A percentile compares a stretch with the other conserved stretches of the same genome.
Evolutionary conservation across 75 land plant species (phyloP).

Genomic region (Picea glauca): DNA sequence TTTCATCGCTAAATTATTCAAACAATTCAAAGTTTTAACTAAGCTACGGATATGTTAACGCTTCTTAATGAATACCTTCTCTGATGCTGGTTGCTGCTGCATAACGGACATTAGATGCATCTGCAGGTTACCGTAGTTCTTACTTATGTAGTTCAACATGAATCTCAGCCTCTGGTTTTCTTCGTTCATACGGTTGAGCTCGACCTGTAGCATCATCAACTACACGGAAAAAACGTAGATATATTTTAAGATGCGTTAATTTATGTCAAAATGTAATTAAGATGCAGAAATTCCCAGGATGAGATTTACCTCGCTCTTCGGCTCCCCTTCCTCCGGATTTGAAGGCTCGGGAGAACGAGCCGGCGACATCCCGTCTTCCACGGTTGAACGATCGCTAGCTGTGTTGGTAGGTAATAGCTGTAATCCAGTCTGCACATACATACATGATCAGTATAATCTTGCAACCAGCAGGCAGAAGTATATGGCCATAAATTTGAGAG

Average conservation of each 20-base stretch:
- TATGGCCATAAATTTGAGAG: too few species aligned
- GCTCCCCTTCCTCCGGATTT: constrained; percentile 26
- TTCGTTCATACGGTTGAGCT: constrained; percentile 46
- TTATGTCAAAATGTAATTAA: neutral
- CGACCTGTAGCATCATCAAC: constrained; percentile 41
- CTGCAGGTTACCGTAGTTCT: constrained; percentile 41
- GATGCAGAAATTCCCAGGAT: too few species aligned
- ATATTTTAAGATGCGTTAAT: neutral
- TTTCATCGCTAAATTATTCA: too few species aligned
- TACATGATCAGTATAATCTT: too few species aligned
- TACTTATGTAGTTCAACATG: constrained; percentile 37
- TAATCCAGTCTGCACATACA: constrained; percentile 34
- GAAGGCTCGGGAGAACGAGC: neutral
- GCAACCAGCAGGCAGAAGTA: too few species aligned
- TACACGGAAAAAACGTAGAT: constrained; percentile 8
- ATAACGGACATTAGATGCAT: constrained; percentile 30
- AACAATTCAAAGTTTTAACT: too few species aligned
- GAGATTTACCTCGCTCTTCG: constrained; percentile 37
- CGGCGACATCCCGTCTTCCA: constrained; percentile 44
- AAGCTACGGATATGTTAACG: too few species aligned
- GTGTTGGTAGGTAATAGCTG: constrained; percentile 47
- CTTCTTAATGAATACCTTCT: neutral
- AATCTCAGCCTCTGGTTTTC: constrained; percentile 60
- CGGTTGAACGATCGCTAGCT: constrained; percentile 52
- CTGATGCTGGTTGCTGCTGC: constrained; percentile 22